Conservation (phyloP, 1,139 yeast genomes). For the Candida tunisiensis region DNA sequence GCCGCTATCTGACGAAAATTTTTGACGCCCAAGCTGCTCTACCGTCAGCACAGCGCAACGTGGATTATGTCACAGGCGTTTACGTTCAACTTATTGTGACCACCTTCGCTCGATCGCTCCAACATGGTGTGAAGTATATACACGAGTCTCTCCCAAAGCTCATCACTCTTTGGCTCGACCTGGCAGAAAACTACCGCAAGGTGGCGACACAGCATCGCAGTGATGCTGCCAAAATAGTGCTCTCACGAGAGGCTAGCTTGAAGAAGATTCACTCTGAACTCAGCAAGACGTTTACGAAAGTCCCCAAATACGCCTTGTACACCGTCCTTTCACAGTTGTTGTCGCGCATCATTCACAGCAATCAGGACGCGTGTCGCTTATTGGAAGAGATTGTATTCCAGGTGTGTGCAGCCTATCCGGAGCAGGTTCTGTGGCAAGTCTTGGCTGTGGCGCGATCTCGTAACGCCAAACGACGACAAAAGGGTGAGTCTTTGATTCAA, state of each 20-base stretch:
- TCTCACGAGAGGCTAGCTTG: constrained; percentile 8
- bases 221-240: constrained; percentile 6
- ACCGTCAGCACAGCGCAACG: constrained; percentile 18
- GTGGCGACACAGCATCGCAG: constrained; percentile 8
- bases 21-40: constrained; percentile 40
- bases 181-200: constrained; percentile 22
- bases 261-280: constrained; percentile 19
- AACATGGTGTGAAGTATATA: constrained; percentile 49
- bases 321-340: constrained; percentile 74
- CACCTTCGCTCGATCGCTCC: constrained; percentile 50
- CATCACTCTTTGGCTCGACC: constrained; percentile 84
- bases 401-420: constrained; percentile 53
- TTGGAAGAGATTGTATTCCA: constrained; percentile 39
- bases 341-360: constrained; percentile 59
- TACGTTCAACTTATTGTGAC: constrained; percentile 49
- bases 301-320: constrained; percentile 58
- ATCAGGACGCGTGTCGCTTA: constrained; percentile 36
- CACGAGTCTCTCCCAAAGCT: constrained; percentile 83
- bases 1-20: constrained; percentile 62
- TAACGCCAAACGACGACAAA: too few species aligned
- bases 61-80: constrained; percentile 32
- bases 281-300: constrained; percentile 25
- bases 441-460: constrained; percentile 58
- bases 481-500: too few species aligned
- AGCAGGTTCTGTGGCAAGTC: constrained; percentile 74